Conservation (phyloP, 1,139 yeast genomes). For the Scheffersomyces stambukii region DNA sequence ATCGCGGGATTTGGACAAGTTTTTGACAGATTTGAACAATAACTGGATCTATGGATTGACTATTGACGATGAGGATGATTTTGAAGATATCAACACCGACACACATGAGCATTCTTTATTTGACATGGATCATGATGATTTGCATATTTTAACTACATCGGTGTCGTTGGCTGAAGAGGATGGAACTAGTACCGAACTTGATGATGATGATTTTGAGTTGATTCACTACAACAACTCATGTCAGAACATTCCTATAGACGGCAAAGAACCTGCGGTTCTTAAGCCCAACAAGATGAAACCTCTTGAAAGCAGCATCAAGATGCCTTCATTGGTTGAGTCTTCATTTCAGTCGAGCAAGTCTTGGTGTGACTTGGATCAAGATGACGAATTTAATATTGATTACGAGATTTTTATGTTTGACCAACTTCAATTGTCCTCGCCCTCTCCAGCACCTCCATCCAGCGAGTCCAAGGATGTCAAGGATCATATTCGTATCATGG, state of each 20-base stretch:
- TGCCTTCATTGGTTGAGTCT: slow-evolving; percentile 30
- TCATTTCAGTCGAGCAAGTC: slow-evolving; percentile 26
- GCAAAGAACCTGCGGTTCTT: no score
- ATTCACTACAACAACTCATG: no score
- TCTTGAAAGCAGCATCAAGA: slow-evolving; percentile 2
- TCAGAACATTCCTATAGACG: no score
- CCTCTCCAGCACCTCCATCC: not conserved
- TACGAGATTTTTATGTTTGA: slow-evolving; percentile 6
- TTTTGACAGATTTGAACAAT: slow-evolving; percentile 24
- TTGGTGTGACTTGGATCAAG: slow-evolving; percentile 36
- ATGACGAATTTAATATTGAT: slow-evolving; percentile 13
- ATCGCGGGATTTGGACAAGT: slow-evolving; percentile 25
- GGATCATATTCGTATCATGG: slow-evolving; percentile 5
- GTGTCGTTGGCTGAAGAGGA: not conserved
- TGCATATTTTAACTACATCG: no score
- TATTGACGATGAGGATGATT: slow-evolving; percentile 25
- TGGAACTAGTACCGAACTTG: not conserved
- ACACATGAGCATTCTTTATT: slow-evolving; percentile 16
- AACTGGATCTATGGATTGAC: slow-evolving; percentile 25
- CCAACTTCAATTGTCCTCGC: slow-evolving; percentile 1
- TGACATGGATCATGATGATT: no score
- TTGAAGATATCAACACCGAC: slow-evolving; percentile 1
- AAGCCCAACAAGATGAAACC: no score
- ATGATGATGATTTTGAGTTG: not conserved
- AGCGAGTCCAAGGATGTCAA: slow-evolving; percentile 1